Conservation (phyloP, 2,329 filamentous ascomycete genomes). For the Juglanconis sp. region DNA sequence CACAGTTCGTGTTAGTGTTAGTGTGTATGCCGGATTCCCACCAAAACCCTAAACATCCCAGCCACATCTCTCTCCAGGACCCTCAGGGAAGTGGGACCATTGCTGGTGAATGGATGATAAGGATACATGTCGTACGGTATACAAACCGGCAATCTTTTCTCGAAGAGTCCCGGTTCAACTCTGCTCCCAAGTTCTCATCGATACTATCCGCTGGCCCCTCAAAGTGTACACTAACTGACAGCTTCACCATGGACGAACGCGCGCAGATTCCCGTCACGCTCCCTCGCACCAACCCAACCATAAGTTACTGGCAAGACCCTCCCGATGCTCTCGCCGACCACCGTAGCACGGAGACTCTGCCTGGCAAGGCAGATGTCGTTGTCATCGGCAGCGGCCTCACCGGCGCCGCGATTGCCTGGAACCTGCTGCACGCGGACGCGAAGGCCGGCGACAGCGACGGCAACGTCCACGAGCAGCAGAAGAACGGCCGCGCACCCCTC, state of each 20-base stretch:
- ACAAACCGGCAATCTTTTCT: too few species aligned
- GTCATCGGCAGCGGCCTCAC: conserved; percentile 65
- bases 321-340: conserved; percentile 47
- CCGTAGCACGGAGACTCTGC: conserved; percentile 48
- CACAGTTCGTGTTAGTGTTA: background rate
- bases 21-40: background rate
- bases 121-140: too few species aligned
- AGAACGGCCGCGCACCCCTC: conserved; percentile 18
- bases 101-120: background rate
- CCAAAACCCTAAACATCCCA: too few species aligned
- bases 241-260: conserved; percentile 32
- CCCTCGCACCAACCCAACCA: conserved; percentile 49
- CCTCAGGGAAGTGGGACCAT: background rate
- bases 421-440: conserved; percentile 39
- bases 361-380: conserved; percentile 53
- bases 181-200: too few species aligned
- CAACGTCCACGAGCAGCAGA: background rate
- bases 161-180: too few species aligned
- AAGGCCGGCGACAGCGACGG: background rate
- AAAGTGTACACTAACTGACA: background rate
- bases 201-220: too few species aligned
- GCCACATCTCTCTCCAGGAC: too few species aligned
- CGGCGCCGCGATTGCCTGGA: conserved; percentile 57
- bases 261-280: conserved; percentile 38
- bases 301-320: conserved; percentile 61